Evolutionary conservation across 2,329 filamentous ascomycete species (phyloP).

Genomic region (Fusarium nisikadoi): DNA sequence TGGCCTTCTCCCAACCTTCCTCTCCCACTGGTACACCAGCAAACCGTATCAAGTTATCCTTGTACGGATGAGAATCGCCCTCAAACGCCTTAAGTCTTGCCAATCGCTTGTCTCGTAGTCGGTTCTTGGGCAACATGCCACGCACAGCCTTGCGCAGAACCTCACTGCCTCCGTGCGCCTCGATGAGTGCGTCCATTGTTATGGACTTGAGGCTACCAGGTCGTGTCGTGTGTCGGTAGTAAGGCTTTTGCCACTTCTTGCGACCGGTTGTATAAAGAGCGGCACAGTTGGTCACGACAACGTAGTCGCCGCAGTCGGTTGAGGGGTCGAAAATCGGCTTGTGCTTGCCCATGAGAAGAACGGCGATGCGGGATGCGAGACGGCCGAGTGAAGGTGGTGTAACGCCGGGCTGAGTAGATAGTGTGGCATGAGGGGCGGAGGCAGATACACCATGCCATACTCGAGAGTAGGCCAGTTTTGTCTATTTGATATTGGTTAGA

Average conservation of each 20-base stretch:
- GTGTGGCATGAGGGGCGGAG: constrained; percentile 70
- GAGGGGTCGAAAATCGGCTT: constrained; percentile 98
- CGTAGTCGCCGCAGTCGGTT: constrained; percentile 98
- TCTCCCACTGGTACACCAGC: constrained; percentile 66
- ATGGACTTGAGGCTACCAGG: constrained; percentile 88
- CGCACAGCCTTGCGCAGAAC: constrained; percentile 90
- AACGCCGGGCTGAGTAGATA: constrained; percentile 66
- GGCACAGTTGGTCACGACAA: constrained; percentile 90
- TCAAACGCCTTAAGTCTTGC: constrained; percentile 95
- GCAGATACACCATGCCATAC: constrained; percentile 91
- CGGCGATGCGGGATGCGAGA: constrained; percentile 86
- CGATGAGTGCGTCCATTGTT: constrained; percentile 95
- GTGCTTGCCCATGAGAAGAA: constrained; percentile 96
- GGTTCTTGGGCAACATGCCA: constrained; percentile 98
- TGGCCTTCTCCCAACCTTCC: constrained; percentile 64
- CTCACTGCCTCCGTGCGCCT: constrained; percentile 92
- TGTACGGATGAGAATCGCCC: constrained; percentile 90
- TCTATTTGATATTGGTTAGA: constrained; percentile 63
- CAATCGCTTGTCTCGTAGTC: constrained; percentile 86
- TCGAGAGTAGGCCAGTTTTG: constrained; percentile 93
- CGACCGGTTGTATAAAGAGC: constrained; percentile 89
- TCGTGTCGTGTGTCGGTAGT: constrained; percentile 93
- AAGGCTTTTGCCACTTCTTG: constrained; percentile 93
- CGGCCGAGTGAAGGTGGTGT: constrained; percentile 86
- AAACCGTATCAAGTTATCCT: constrained; percentile 84